Evolutionary conservation across 495 filamentous ascomycete species (phyloP), one percentile per base, ranked within the genome.

Genomic region (Peziza echinospora): DNA sequence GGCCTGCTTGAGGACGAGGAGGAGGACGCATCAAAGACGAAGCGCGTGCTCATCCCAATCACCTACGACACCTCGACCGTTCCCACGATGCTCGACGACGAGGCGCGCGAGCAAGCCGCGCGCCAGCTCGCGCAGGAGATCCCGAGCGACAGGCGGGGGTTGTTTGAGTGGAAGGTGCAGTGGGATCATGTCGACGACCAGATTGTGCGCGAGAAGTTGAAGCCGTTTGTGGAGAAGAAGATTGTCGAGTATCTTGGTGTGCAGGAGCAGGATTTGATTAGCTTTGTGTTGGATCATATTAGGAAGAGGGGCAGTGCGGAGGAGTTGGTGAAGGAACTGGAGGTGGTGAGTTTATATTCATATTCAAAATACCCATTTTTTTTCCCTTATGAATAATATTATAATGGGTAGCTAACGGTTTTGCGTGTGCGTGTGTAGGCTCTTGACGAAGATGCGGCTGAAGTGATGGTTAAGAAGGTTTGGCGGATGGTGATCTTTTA

Each of bases 401-500:
- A 21, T 17, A 51, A 60, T 46, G 58, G 39, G 22, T 6, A 21
- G 16, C 44, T 7, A 3, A 28, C 28, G 11, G 5, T 22, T 16
- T 45, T 61, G 53, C 65, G 3, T 37, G 30, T 37, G 5, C 5
- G 30, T 24, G 34, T 13, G 60, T 56, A 86, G 82, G 84, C 84
- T 30, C 63, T 97, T 48, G 89, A 93, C 59, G 89, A 97, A 58
- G 91, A 96, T 54, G 30, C 30, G 30, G 5, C 21, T n/a, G 86
- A 93, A 61, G 80, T 78, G 8, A 65, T 97, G 52, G 89, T 96
- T 17, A 87, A 81, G 72, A 96, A 94, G 64, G 70, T 97, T 23
- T 97, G 89, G 89, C 74, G 89, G 41, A 91, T 96, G 85, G 73
- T 93, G 43, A 93, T 96, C 60, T 96, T 94, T 77, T 96, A 85